Evolutionary conservation across 352 stramenopile genomes (phyloP).

Genomic region (Globisporangium canariense): DNA sequence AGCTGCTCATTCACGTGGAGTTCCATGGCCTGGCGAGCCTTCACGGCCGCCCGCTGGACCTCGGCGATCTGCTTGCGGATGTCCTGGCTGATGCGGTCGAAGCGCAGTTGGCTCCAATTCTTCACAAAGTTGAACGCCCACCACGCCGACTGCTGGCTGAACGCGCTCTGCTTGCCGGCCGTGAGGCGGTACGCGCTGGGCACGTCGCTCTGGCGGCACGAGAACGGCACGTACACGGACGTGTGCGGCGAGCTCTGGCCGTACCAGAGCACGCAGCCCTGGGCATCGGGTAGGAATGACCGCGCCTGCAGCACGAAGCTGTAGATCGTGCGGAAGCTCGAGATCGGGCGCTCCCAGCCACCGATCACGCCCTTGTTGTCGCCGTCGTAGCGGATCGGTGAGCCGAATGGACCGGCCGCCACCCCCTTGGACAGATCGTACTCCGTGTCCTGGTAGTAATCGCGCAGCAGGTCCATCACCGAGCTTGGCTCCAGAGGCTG

Average conservation of each 20-base stretch:
- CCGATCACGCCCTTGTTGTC: slow-evolving; percentile 37
- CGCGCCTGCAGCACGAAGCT: slow-evolving; percentile 61
- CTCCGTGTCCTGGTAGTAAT: slow-evolving; percentile 84
- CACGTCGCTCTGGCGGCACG: slow-evolving; percentile 33
- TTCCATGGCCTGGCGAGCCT: slow-evolving; percentile 26
- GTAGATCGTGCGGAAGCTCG: slow-evolving; percentile 81
- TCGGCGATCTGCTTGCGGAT: slow-evolving; percentile 28
- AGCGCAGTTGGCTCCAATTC: slow-evolving; percentile 69
- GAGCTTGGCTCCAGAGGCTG: slow-evolving; percentile 42
- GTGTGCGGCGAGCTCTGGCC: slow-evolving; percentile 44
- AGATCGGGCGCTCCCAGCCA: slow-evolving; percentile 84
- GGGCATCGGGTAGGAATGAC: slow-evolving; percentile 21
- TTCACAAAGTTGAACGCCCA: slow-evolving; percentile 77
- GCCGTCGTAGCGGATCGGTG: slow-evolving; percentile 74
- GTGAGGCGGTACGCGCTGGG: slow-evolving; percentile 39
- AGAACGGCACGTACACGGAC: slow-evolving; percentile 56
- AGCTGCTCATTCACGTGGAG: slow-evolving; percentile 20
- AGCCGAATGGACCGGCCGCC: slow-evolving; percentile 82
- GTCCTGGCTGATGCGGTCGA: slow-evolving; percentile 47
- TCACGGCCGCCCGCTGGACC: slow-evolving; percentile 35
- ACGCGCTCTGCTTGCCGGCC: slow-evolving; percentile 51
- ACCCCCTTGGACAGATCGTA: slow-evolving; percentile 77
- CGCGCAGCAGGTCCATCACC: slow-evolving; percentile 70
- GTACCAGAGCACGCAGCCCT: slow-evolving; percentile 49
- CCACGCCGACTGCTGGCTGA: slow-evolving; percentile 49